Evolutionary conservation across 768 basidiomycete species (phyloP).

Genomic region (Kwoniella shandongensis): DNA sequence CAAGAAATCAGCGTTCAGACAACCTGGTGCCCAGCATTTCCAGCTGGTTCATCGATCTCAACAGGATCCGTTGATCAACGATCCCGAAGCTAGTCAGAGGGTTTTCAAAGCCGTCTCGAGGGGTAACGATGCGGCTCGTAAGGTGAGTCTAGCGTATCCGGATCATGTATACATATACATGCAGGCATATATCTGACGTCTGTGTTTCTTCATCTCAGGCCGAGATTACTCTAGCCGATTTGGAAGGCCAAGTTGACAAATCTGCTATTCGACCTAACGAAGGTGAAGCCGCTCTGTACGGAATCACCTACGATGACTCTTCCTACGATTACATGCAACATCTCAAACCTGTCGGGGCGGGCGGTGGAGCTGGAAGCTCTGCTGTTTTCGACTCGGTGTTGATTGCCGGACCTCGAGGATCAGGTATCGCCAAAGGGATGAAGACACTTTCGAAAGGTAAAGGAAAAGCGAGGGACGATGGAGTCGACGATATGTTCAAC

Average conservation of each 20-base stretch:
- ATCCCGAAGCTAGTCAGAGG: conserved; percentile 80
- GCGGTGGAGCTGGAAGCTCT: conserved; percentile 58
- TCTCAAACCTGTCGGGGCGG: conserved; percentile 71
- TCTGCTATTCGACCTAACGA: conserved; percentile 61
- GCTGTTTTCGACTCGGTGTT: conserved; percentile 58
- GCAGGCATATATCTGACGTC: conserved; percentile 6
- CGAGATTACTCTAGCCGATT: conserved; percentile 76
- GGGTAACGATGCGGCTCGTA: conserved; percentile 67
- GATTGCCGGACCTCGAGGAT: conserved; percentile 41
- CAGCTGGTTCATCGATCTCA: conserved; percentile 97
- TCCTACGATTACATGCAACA: conserved; percentile 99
- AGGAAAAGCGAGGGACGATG: conserved; percentile 53
- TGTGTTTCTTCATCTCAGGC: conserved; percentile 15
- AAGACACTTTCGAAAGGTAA: conserved; percentile 53
- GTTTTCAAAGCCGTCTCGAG: conserved; percentile 83
- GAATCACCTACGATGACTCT: conserved; percentile 90
- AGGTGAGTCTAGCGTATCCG: conserved; percentile 25
- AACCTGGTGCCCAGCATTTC: conserved; percentile 86
- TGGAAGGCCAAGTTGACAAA: conserved; percentile 61
- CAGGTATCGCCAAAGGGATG: conserved; percentile 41
- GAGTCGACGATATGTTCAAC: conserved; percentile 55
- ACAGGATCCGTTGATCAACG: conserved; percentile 90
- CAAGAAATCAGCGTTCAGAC: conserved; percentile 73
- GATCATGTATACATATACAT: neutral
- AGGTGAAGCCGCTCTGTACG: conserved; percentile 86